phyloP scores from a whole-genome alignment of 2,329 filamentous ascomycete species.

The Colletotrichum falcatum region DNA sequence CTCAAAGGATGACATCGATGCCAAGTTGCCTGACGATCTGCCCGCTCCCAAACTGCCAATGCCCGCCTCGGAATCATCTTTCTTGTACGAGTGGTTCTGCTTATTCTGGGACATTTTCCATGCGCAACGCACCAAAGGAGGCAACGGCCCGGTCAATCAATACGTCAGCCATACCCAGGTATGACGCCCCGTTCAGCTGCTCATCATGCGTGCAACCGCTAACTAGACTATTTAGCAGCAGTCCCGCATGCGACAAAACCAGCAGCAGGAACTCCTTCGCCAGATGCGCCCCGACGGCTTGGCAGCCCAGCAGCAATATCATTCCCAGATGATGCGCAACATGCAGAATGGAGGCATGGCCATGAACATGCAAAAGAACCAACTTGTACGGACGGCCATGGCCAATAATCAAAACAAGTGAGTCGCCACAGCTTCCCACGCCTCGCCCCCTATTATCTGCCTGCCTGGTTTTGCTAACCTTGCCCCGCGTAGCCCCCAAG shows the following conservation, averaged over 20 bases:
- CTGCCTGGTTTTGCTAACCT: constrained; percentile 35
- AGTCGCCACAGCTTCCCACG: constrained; percentile 49
- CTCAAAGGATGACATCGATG: constrained; percentile 79
- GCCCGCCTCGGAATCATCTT: constrained; percentile 77
- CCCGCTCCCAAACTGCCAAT: constrained; percentile 78
- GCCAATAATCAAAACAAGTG: constrained; percentile 82
- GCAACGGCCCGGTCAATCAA: constrained; percentile 73
- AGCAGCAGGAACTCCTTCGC: constrained; percentile 82
- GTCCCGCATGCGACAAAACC: constrained; percentile 78
- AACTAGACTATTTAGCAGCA: constrained; percentile 63
- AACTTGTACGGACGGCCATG: constrained; percentile 80
- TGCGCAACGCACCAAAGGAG: constrained; percentile 79
- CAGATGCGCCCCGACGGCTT: constrained; percentile 72
- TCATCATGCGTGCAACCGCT: constrained; percentile 25
- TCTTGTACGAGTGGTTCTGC: constrained; percentile 97
- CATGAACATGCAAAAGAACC: constrained; percentile 69
- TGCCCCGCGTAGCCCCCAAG: constrained; percentile 65
- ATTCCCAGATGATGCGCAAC: constrained; percentile 74
- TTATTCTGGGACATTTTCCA: constrained; percentile 97
- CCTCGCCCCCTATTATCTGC: background rate
- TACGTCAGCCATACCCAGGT: constrained; percentile 90
- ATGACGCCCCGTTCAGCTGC: constrained; percentile 49
- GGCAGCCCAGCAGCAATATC: constrained; percentile 64
- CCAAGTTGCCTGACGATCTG: constrained; percentile 82
- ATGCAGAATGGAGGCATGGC: constrained; percentile 72